Evolutionary conservation across 306 rosid species (phyloP).

Genomic region (Inga oerstediana): DNA sequence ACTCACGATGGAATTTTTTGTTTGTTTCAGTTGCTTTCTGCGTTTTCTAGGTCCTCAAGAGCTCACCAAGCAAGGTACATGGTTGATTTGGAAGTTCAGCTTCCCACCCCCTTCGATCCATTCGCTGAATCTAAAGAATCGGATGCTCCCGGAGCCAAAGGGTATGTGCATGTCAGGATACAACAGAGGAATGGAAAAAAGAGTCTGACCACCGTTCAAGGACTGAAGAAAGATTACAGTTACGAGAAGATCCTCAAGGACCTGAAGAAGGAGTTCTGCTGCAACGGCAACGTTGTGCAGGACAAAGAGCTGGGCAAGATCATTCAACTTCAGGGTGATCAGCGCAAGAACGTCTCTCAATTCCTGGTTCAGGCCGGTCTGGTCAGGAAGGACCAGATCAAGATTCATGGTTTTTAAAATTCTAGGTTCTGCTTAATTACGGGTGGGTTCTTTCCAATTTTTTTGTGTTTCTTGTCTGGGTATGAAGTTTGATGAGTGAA

Average conservation of each 20-base stretch:
- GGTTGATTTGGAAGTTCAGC: conserved; percentile 68
- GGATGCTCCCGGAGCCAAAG: conserved; percentile 73
- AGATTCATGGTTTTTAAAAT: conserved; percentile 82
- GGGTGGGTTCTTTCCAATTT: background rate
- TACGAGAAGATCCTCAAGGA: conserved; percentile 87
- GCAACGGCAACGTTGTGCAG: conserved; percentile 96
- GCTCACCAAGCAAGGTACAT: conserved; percentile 57
- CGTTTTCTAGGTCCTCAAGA: background rate
- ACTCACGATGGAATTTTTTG: too few relatives aligned
- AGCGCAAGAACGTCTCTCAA: conserved; percentile 82
- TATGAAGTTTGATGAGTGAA: conserved; percentile 1
- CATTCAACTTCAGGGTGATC: conserved; percentile 93
- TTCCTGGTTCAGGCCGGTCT: conserved; percentile 66
- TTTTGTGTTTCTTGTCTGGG: background rate
- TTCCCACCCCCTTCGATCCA: conserved; percentile 70
- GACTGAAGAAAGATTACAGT: conserved; percentile 71
- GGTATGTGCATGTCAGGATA: conserved; percentile 79
- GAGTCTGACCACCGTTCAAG: conserved; percentile 88
- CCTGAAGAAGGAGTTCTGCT: conserved; percentile 81
- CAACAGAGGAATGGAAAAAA: conserved; percentile 92
- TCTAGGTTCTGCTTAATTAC: background rate
- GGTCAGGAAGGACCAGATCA: conserved; percentile 75
- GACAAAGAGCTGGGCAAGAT: conserved; percentile 86
- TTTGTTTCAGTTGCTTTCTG: conserved; percentile 22
- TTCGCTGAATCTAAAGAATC: conserved; percentile 72